Evolutionary conservation across 179 eudicot species (phyloP), one percentile per base, ranked within the genome.

Genomic region (Heliamphora pulchella): DNA sequence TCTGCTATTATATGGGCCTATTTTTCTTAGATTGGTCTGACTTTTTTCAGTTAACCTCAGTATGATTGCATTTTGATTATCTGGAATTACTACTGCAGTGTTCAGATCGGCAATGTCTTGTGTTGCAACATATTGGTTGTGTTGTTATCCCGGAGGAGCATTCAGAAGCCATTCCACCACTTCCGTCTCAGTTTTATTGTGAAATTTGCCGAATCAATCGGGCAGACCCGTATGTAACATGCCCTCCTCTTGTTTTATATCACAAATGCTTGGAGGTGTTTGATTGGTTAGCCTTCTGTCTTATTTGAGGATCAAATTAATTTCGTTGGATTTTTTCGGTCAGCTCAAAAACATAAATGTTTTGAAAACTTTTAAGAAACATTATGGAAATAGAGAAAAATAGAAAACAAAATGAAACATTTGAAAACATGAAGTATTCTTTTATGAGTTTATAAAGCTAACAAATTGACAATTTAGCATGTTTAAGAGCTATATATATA

Each of bases 161-260:
- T 44, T 39, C 68, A 71, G 91, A 89, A 61, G 93, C 85, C 72
- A 76, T 63, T 81, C 86, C 85, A 54, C 81, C 87, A 66, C 87
- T 84, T 65, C 75, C 85, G 20, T 83, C 83, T 76, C 75, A 63
- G 9, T 89, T 89, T 78, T 88, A 88, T 63, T 91, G 96, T 67
- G 96, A 91, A 86, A 79, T 90, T 78, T 91, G 96, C 76, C 92
- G 96, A 79, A 87, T 91, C 68, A 80, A 51, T 78, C 90, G 93
- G 66, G 93, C 93, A 77, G 93, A 90, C 70, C 96, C 93, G 96
- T 91, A 88, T 48, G 96, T 88, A 68, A 43, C 72, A 79, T 18
- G 10, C 20, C 61, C 75, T n/a, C 31, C 8, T 55, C 43, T 63
- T 8, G 4, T 20, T 11, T 78, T 15, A 63, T 51, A 9, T 54